Evolutionary conservation across 2,329 filamentous ascomycete genomes (phyloP).

Genomic region (Phialophora expanda): DNA sequence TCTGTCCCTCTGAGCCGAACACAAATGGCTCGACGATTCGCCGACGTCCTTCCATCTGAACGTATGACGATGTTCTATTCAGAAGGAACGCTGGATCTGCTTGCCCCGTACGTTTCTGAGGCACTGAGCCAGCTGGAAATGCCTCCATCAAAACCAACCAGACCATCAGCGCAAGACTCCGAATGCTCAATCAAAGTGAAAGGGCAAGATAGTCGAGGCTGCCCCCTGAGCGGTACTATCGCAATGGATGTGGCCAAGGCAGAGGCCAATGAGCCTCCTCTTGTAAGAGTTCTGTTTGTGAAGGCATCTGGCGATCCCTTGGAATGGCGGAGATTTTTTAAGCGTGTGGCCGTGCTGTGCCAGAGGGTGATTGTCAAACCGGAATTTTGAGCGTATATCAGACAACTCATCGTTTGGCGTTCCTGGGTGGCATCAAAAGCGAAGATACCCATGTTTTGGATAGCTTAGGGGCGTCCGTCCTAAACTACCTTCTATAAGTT

Average conservation of each 20-base stretch:
- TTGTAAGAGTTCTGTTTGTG: slow-evolving; percentile 72
- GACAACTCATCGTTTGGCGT: not conserved
- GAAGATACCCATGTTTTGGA: slow-evolving; percentile 14
- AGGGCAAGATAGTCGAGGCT: slow-evolving; percentile 63
- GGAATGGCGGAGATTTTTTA: slow-evolving; percentile 97
- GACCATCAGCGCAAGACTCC: slow-evolving; percentile 54
- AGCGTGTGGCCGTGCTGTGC: slow-evolving; percentile 86
- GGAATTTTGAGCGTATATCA: slow-evolving; percentile 44
- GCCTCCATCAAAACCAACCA: slow-evolving; percentile 62
- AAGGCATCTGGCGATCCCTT: slow-evolving; percentile 95
- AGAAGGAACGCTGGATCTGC: slow-evolving; percentile 71
- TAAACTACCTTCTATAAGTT: not conserved
- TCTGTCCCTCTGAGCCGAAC: slow-evolving; percentile 82
- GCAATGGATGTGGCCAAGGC: slow-evolving; percentile 53
- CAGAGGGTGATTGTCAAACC: slow-evolving; percentile 79
- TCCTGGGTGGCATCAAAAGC: slow-evolving; percentile 6
- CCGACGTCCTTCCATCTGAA: slow-evolving; percentile 86
- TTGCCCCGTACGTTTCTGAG: slow-evolving; percentile 79
- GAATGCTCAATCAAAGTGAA: slow-evolving; percentile 73
- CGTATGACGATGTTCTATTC: slow-evolving; percentile 93
- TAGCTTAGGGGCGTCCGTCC: not conserved
- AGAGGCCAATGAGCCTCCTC: slow-evolving; percentile 69
- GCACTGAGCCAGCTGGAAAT: slow-evolving; percentile 86
- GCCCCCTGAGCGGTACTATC: slow-evolving; percentile 52
- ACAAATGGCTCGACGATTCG: slow-evolving; percentile 84